phyloP scores from a whole-genome alignment of 2,329 filamentous ascomycete species.

The Aplosporella prunicola region DNA sequence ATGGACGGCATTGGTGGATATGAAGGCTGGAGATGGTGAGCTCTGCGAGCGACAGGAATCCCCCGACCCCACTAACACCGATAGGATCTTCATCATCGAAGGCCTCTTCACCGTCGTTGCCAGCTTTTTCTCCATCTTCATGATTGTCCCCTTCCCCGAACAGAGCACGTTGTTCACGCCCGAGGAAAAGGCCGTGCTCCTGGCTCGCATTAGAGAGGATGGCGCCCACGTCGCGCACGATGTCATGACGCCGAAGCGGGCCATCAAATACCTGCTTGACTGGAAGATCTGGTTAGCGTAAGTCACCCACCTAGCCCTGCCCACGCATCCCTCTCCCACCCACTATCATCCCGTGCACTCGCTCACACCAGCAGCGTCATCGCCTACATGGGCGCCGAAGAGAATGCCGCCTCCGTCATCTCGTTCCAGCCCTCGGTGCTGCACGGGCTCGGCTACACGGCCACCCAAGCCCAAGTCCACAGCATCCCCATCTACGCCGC shows the following conservation, averaged over 20 bases:
- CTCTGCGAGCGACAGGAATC: too few relatives aligned
- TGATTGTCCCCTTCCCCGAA: conserved; percentile 6
- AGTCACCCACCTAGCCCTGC: conserved; percentile 5
- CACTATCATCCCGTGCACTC: conserved; percentile 3
- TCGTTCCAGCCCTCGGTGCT: conserved; percentile 35
- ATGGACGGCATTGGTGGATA: conserved; percentile 47
- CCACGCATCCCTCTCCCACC: background rate
- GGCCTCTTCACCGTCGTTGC: conserved; percentile 22
- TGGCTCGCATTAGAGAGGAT: conserved; percentile 27
- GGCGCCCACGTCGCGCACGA: conserved; percentile 2
- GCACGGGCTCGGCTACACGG: conserved; percentile 32
- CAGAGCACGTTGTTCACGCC: conserved; percentile 37
- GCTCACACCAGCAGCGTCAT: too few relatives aligned
- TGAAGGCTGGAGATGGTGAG: conserved; percentile 30
- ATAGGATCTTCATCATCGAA: conserved; percentile 22
- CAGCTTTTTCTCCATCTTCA: conserved; percentile 42
- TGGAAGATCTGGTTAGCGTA: conserved; percentile 12
- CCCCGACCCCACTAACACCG: conserved; percentile 6
- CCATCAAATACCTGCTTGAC: background rate
- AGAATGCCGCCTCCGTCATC: conserved; percentile 24
- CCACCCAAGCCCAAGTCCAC: conserved; percentile 30
- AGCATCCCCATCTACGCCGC: conserved; percentile 32
- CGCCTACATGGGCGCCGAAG: conserved; percentile 22
- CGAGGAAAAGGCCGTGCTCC: conserved; percentile 35
- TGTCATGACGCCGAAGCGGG: conserved; percentile 17